Evolutionary conservation across 495 filamentous ascomycete species (phyloP).

Genomic region (Penicillium coffeae): DNA sequence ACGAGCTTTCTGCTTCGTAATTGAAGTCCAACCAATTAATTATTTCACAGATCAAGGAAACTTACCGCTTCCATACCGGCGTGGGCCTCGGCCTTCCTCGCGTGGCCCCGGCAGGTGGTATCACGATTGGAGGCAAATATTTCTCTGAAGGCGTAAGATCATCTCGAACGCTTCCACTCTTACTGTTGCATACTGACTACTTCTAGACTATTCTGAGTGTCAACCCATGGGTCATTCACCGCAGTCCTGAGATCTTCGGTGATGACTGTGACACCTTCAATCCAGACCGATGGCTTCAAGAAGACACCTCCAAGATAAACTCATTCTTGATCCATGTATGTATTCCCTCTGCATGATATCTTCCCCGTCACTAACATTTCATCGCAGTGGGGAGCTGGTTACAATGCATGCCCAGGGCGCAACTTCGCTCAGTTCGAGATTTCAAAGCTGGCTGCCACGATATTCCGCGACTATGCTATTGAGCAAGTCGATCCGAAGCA

Average conservation of each 20-base stretch:
- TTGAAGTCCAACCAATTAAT: background rate
- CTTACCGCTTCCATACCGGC: conserved; percentile 42
- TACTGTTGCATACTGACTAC: background rate
- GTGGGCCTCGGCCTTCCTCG: conserved; percentile 25
- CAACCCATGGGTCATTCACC: conserved; percentile 44
- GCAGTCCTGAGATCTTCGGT: conserved; percentile 40
- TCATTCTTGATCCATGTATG: conserved; percentile 31
- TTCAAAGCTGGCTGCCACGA: conserved; percentile 34
- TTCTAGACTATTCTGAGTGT: conserved; percentile 37
- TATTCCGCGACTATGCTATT: conserved; percentile 42
- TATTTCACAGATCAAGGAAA: conserved; percentile 44
- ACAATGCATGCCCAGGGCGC: conserved; percentile 39
- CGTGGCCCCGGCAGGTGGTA: conserved; percentile 25
- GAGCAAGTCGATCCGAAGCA: conserved; percentile 32
- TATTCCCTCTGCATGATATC: background rate
- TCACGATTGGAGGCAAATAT: conserved; percentile 27
- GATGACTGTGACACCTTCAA: conserved; percentile 42
- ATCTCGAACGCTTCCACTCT: background rate
- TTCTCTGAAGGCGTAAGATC: conserved; percentile 34
- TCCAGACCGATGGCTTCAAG: conserved; percentile 43
- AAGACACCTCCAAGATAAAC: conserved; percentile 27
- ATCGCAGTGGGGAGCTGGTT: conserved; percentile 39
- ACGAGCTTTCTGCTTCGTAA: background rate
- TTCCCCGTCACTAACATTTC: background rate
- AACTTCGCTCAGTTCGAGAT: conserved; percentile 47